These are phyloP conservation scores for Gossypium bickii DNA, from an alignment of 345 rosid species.

Conservation along the genomic window DNA sequence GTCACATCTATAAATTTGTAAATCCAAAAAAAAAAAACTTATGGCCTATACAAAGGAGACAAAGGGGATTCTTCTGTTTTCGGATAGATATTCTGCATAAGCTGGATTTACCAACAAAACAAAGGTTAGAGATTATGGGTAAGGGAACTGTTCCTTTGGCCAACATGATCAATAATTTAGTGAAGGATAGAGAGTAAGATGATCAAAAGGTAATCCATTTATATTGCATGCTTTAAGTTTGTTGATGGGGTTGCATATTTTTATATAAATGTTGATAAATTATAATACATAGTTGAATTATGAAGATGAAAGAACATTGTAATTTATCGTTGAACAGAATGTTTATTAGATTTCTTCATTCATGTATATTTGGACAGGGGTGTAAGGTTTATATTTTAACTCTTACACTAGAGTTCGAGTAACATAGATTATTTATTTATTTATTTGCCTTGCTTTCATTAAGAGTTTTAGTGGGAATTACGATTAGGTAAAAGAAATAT, in stretches of 20 bases:
- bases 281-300: too few relatives aligned
- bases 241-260: too few relatives aligned
- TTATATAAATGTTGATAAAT: too few relatives aligned
- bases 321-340: not conserved
- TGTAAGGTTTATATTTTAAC: too few relatives aligned
- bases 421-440: not conserved
- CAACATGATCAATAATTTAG: slow-evolving; percentile 75
- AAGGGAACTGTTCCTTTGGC: slow-evolving; percentile 88
- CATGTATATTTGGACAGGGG: not conserved
- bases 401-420: too few relatives aligned
- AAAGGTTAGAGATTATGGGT: slow-evolving; percentile 86
- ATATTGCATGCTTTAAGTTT: not conserved
- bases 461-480: not conserved
- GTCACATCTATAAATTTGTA: too few relatives aligned
- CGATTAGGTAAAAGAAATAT: too few relatives aligned
- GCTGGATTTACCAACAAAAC: slow-evolving; percentile 73
- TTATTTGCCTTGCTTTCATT: not conserved
- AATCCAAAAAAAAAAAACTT: slow-evolving; percentile 29
- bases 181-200: slow-evolving; percentile 18
- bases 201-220: not conserved
- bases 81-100: slow-evolving; percentile 96
- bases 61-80: slow-evolving; percentile 95
- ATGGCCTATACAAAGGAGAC: slow-evolving; percentile 93
- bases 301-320: too few relatives aligned
- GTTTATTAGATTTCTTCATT: not conserved